Conservation (phyloP, 768 basidiomycete genomes). For the Termitomyces sp. region DNA sequence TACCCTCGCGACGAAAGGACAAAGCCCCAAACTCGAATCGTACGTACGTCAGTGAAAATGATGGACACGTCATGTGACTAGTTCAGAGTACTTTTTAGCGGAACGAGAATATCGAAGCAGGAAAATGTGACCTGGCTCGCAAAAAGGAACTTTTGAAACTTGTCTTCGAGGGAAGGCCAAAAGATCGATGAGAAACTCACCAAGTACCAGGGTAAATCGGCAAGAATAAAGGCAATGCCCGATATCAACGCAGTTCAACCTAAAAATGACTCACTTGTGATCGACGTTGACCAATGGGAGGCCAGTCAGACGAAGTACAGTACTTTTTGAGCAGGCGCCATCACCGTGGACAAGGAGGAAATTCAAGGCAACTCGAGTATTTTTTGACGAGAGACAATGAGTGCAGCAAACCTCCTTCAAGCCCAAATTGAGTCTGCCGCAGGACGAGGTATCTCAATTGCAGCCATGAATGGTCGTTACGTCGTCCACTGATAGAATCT, state of each 20-base stretch:
- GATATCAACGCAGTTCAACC: conserved; percentile 88
- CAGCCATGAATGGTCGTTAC: neutral
- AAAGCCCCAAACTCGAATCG: too few species aligned
- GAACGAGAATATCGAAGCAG: conserved; percentile 84
- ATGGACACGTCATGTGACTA: too few species aligned
- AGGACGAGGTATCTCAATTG: conserved; percentile 63
- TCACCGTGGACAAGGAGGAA: conserved; percentile 86
- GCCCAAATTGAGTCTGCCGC: conserved; percentile 90
- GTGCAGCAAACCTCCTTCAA: conserved; percentile 80
- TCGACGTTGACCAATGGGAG: conserved; percentile 98
- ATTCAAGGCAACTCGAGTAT: conserved; percentile 84
- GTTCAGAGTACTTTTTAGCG: conserved; percentile 66
- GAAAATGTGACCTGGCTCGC: conserved; percentile 74
- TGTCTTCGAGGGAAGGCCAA: conserved; percentile 81
- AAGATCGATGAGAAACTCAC: conserved; percentile 96
- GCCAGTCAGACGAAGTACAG: conserved; percentile 84
- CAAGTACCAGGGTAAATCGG: conserved; percentile 97
- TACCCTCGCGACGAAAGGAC: neutral
- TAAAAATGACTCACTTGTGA: conserved; percentile 91
- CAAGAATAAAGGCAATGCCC: conserved; percentile 88
- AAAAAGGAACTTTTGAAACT: conserved; percentile 91
- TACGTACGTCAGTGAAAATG: too few species aligned
- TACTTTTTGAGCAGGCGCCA: conserved; percentile 83
- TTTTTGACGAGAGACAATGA: conserved; percentile 95
- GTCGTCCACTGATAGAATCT: conserved; percentile 1